Percentiles rank a stretch among this genome's conserved stretches.
Conservation (phyloP, 1,139 yeast genomes). For the Eremothecium cymbalariae region DNA sequence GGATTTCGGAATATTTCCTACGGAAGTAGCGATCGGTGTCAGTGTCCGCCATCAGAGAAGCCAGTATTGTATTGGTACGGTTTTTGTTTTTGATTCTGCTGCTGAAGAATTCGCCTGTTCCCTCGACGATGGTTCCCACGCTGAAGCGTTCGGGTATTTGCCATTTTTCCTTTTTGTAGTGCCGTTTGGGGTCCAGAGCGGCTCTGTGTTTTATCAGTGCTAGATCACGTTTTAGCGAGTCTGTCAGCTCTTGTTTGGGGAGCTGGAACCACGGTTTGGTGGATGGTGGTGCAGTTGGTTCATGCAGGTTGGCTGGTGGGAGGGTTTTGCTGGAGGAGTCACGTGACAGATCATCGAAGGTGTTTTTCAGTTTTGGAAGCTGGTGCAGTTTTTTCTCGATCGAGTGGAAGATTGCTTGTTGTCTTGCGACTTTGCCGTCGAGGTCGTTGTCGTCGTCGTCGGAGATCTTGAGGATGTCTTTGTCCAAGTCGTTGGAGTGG, state of each 20-base stretch:
- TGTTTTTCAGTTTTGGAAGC: constrained; percentile 27
- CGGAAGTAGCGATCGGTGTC: constrained; percentile 70
- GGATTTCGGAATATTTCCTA: constrained; percentile 76
- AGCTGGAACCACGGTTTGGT: constrained; percentile 65
- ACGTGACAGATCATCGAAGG: constrained; percentile 24
- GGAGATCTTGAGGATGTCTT: constrained; percentile 21
- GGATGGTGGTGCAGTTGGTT: constrained; percentile 14
- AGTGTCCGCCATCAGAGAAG: constrained; percentile 70
- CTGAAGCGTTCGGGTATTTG: constrained; percentile 74
- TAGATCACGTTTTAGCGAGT: constrained; percentile 63
- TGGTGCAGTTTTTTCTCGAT: constrained; percentile 25
- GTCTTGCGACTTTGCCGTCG: constrained; percentile 13
- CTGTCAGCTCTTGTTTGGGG: constrained; percentile 70
- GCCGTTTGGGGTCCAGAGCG: constrained; percentile 91
- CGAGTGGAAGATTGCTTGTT: constrained; percentile 19
- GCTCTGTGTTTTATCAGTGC: constrained; percentile 74
- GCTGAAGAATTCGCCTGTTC: constrained; percentile 69
- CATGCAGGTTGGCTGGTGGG: constrained; percentile 62
- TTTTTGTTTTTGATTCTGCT: constrained; percentile 62
- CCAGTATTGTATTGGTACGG: constrained; percentile 70
- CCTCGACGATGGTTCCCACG: constrained; percentile 81
- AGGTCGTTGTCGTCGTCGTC: constrained; percentile 14
- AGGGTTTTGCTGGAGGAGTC: constrained; percentile 36
- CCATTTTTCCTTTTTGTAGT: constrained; percentile 84
- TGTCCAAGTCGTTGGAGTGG: constrained; percentile 8